Evolutionary conservation across 331 rosid genomes (phyloP), one percentile per base, ranked within the genome.

Genomic region (Malus hybrid): DNA sequence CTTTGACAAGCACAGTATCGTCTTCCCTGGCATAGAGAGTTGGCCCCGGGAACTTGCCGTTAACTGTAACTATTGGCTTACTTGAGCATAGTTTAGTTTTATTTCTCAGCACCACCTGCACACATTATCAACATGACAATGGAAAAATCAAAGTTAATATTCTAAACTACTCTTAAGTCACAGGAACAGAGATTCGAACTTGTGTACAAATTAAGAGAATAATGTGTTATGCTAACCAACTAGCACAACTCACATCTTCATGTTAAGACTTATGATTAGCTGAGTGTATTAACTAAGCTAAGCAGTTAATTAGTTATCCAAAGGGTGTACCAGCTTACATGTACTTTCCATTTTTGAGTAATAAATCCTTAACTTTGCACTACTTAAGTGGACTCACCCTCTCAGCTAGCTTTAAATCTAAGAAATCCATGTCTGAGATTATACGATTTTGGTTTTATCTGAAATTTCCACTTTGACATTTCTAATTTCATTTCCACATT

Each of bases 11-110:
- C 58, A 94, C 93, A 4, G 84, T 90, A 50, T 94, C 97, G 68
- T 77, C 97, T 79, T 94, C 99, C 68, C 99, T 87, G 46, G 96
- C 99, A 55, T 92, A 86, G 52, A 94, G 86, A 48, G 96, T 92
- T 42, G 99, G 97, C 44, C 99, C 99, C 0, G 99, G 99, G 77
- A 92, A 94, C 80, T 79, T 75, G 2, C 99, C 99, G 26, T 94
- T 94, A 7, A 94, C 70, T 0, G 97, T 94, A 11, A 94, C 88
- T 14, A 89, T 86, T 44, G 90, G 71, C 76, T 94, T 94, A 76
- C 80, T 79, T 4, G 96, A 85, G 75, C 99, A 94, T 53, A 92
- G 79, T 82, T 74, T 85, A 28, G 82, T 87, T 7, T 70, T 66
- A 33, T 86, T 90, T 78, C 73, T 88, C 34, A 73, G 13, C 75